A percentile compares a stretch with the other conserved stretches of the same genome.
Evolutionary conservation across 1,284 basidiomycete species (phyloP).

Genomic region (Ustilago lituana): DNA sequence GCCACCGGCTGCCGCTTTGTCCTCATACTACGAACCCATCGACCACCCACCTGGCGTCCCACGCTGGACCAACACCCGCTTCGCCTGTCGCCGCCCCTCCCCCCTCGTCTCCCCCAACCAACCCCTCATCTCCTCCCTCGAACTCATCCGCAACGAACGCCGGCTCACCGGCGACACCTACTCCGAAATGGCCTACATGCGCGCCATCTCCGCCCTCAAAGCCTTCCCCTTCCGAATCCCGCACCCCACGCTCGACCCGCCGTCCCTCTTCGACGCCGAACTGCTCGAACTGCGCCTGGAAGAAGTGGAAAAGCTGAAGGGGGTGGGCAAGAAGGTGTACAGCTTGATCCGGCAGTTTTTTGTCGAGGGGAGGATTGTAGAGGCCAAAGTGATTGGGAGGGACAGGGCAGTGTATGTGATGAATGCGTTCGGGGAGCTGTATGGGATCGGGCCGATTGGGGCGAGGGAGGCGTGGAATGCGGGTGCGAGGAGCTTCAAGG

Average conservation of each 20-base stretch:
- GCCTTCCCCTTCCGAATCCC: constrained; percentile 54
- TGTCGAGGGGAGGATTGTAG: constrained; percentile 43
- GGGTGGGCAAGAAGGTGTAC: constrained; percentile 60
- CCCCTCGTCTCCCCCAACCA: constrained; percentile 59
- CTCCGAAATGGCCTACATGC: constrained; percentile 61
- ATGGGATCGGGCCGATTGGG: constrained; percentile 59
- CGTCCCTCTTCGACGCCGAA: not conserved
- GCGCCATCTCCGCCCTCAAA: constrained; percentile 60
- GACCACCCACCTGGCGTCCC: constrained; percentile 13
- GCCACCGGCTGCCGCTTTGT: not conserved
- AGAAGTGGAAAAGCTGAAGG: constrained; percentile 52
- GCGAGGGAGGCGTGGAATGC: constrained; percentile 57
- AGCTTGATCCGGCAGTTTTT: constrained; percentile 55
- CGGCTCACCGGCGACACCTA: constrained; percentile 50
- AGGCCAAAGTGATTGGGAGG: constrained; percentile 52
- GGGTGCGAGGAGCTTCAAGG: constrained; percentile 53
- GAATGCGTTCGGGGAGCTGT: constrained; percentile 56
- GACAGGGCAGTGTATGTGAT: constrained; percentile 55
- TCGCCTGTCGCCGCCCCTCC: constrained; percentile 54
- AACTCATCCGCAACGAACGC: constrained; percentile 56
- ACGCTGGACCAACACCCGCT: constrained; percentile 44
- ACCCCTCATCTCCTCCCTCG: constrained; percentile 55
- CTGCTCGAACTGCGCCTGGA: constrained; percentile 14
- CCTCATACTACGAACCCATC: constrained; percentile 16
- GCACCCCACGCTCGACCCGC: constrained; percentile 6